phyloP scores from a whole-genome alignment of 2,329 filamentous ascomycete species.

The Fusarium fracticaudum region DNA sequence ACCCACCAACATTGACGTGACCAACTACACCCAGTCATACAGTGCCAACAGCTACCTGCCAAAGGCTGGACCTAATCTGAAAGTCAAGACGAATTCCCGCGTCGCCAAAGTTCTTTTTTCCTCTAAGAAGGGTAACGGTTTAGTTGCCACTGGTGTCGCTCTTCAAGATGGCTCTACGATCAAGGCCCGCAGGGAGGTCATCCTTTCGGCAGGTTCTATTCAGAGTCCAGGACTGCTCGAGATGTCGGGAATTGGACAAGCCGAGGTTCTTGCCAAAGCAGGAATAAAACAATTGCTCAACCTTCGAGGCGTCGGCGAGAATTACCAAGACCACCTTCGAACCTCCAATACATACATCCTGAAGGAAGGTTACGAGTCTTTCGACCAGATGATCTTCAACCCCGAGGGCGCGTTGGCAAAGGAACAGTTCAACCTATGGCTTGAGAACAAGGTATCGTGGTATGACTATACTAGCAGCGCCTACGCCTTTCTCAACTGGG shows the following conservation, averaged over 20 bases:
- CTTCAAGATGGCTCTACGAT: background rate
- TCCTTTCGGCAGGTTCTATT: background rate
- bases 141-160: background rate
- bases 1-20: background rate
- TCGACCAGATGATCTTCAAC: background rate
- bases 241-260: background rate
- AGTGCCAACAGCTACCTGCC: background rate
- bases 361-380: background rate
- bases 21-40: background rate
- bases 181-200: background rate
- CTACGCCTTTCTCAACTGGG: background rate
- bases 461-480: background rate
- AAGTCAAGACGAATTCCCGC: background rate
- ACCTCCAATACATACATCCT: background rate
- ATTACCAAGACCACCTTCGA: background rate
- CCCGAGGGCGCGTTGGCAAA: accelerated
- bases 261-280: accelerated
- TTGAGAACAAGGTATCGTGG: background rate
- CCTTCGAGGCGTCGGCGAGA: background rate
- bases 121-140: accelerated
- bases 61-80: background rate
- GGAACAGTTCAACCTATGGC: background rate
- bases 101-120: background rate
- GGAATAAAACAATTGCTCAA: background rate
- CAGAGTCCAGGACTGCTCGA: background rate